A percentile compares a stretch with the other conserved stretches of the same genome.
These are phyloP conservation scores for Pyrenochaeta sp. DNA, from an alignment of 2,329 filamentous ascomycete species.

Conservation along the genomic window DNA sequence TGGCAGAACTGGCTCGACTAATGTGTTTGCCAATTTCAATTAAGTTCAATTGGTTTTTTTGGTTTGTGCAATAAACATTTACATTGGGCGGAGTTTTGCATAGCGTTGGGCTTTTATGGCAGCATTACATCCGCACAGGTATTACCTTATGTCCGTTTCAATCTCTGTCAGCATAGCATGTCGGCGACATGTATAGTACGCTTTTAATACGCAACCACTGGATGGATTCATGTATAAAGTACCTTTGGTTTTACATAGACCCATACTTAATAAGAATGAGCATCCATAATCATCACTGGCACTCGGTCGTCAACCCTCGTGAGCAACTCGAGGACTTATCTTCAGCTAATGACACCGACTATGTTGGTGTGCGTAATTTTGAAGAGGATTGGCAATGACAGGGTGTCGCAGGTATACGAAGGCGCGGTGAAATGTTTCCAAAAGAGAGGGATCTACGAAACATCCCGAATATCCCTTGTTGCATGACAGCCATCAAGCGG, in stretches of 20 bases:
- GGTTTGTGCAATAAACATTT: slow-evolving; percentile 8
- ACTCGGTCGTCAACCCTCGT: too few relatives aligned
- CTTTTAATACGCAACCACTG: slow-evolving; percentile 10
- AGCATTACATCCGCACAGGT: slow-evolving; percentile 5
- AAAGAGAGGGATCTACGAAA: too few relatives aligned
- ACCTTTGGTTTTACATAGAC: not conserved
- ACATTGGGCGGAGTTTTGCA: slow-evolving; percentile 27
- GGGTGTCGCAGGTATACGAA: too few relatives aligned
- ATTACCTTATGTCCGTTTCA: not conserved
- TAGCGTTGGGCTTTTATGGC: slow-evolving; percentile 19
- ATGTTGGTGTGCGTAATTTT: too few relatives aligned
- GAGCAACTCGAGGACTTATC: too few relatives aligned
- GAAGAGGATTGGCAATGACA: too few relatives aligned
- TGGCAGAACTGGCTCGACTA: slow-evolving; percentile 64
- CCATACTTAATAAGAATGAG: slow-evolving; percentile 6
- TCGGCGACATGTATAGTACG: slow-evolving; percentile 9
- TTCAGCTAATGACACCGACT: too few relatives aligned
- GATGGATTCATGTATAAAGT: slow-evolving; percentile 8
- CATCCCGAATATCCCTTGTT: too few relatives aligned
- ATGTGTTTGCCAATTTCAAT: not conserved
- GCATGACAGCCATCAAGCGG: not conserved
- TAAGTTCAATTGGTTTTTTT: slow-evolving; percentile 3
- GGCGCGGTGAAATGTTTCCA: too few relatives aligned
- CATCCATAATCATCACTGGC: not conserved
- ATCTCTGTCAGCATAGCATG: slow-evolving; percentile 3